Conservation (phyloP, 306 rosid genomes). For the Quillaja saponaria region DNA sequence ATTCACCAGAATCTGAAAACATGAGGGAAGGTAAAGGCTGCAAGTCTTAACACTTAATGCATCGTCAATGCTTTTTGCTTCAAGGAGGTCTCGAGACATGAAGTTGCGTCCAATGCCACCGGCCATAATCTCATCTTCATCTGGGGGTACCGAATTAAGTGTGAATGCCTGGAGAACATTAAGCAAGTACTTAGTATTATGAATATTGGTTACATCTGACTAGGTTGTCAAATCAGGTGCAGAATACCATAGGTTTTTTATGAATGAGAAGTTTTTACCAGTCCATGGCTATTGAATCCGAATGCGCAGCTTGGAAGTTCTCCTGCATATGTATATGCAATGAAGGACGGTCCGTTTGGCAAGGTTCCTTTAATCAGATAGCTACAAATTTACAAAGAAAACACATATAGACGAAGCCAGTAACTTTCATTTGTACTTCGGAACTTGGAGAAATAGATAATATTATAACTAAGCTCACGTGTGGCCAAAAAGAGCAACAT, state of each 20-base stretch:
- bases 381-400: conserved; percentile 40
- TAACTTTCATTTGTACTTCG: conserved; percentile 4
- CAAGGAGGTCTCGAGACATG: conserved; percentile 73
- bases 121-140: conserved; percentile 59
- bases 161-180: conserved; percentile 62
- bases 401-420: neutral
- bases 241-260: neutral
- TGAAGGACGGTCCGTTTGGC: conserved; percentile 51
- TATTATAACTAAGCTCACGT: conserved; percentile 50
- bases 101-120: conserved; percentile 82
- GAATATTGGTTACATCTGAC: conserved; percentile 5
- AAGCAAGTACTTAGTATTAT: neutral
- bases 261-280: conserved; percentile 40
- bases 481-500: conserved; percentile 72
- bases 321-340: conserved; percentile 87
- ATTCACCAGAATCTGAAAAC: neutral
- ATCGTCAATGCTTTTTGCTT: conserved; percentile 69
- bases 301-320: conserved; percentile 91
- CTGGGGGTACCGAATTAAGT: conserved; percentile 69
- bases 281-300: conserved; percentile 67
- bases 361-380: conserved; percentile 70
- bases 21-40: conserved; percentile 22
- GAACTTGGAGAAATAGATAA: neutral
- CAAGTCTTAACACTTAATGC: conserved; percentile 53
- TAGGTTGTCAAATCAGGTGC: neutral